These are phyloP conservation scores for Biscutella laevigata DNA, from an alignment of 441 rosid species.

Conservation along the genomic window DNA sequence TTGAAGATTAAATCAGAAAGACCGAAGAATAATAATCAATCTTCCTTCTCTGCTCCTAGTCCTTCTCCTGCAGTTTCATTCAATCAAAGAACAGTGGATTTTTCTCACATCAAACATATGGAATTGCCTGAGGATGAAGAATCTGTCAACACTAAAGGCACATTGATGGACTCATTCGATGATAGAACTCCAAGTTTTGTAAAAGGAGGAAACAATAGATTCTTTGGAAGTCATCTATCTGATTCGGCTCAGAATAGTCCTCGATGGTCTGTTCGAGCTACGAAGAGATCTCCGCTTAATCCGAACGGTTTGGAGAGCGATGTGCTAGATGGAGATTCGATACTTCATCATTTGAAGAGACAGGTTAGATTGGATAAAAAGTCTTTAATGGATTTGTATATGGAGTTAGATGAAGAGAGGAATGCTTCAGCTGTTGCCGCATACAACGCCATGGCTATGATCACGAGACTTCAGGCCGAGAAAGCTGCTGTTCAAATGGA, in stretches of 20 bases:
- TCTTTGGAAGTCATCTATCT: conserved; percentile 64
- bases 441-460: conserved; percentile 96
- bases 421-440: conserved; percentile 91
- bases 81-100: conserved; percentile 27
- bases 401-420: conserved; percentile 89
- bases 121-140: conserved; percentile 42
- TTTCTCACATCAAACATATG: conserved; percentile 32
- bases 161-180: conserved; percentile 54
- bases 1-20: conserved; percentile 42
- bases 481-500: conserved; percentile 97
- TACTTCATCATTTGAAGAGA: conserved; percentile 52
- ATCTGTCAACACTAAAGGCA: conserved; percentile 32
- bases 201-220: conserved; percentile 54
- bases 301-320: conserved; percentile 20
- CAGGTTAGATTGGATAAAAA: conserved; percentile 76
- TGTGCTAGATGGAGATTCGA: conserved; percentile 44
- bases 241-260: conserved; percentile 71
- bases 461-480: conserved; percentile 82
- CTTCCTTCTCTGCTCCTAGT: conserved; percentile 40
- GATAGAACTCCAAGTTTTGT: conserved; percentile 49
- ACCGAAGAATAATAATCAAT: conserved; percentile 26
- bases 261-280: conserved; percentile 35
- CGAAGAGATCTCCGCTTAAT: conserved; percentile 38
- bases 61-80: conserved; percentile 74
- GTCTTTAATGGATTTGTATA: conserved; percentile 73